phyloP scores from a whole-genome alignment of 345 rosid species.

The Melaleuca quinquenervia region DNA sequence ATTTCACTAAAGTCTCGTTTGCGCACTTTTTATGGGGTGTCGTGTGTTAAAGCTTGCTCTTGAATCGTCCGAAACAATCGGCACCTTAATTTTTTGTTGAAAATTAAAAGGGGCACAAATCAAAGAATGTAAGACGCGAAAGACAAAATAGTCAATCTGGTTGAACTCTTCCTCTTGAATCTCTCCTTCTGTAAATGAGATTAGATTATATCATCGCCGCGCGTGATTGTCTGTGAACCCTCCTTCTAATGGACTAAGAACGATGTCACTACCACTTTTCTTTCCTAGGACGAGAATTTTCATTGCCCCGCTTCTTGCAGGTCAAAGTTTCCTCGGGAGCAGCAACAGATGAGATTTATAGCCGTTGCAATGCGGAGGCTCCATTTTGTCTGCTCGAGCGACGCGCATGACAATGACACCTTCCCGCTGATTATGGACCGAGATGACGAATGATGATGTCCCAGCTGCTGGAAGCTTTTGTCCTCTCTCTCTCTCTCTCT shows the following conservation, averaged over 20 bases:
- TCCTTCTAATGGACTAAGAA: background rate
- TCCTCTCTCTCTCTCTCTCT: background rate
- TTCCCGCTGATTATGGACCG: background rate
- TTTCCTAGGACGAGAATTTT: background rate
- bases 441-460: background rate
- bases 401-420: background rate
- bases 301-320: background rate
- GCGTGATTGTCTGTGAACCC: background rate
- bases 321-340: background rate
- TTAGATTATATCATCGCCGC: background rate
- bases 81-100: accelerated
- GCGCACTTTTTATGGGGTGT: background rate
- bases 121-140: background rate
- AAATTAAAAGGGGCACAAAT: background rate
- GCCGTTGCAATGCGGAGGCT: background rate
- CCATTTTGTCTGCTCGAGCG: background rate
- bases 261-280: background rate
- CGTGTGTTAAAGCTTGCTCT: background rate
- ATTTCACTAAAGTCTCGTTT: background rate
- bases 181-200: background rate
- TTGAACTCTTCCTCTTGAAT: background rate
- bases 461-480: background rate
- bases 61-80: background rate
- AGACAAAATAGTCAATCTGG: background rate
- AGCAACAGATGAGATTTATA: background rate